A percentile compares a stretch with the other conserved stretches of the same genome.
These are phyloP conservation scores for Cubamyces lactineus DNA, from an alignment of 768 basidiomycete genomes.

Conservation along the genomic window DNA sequence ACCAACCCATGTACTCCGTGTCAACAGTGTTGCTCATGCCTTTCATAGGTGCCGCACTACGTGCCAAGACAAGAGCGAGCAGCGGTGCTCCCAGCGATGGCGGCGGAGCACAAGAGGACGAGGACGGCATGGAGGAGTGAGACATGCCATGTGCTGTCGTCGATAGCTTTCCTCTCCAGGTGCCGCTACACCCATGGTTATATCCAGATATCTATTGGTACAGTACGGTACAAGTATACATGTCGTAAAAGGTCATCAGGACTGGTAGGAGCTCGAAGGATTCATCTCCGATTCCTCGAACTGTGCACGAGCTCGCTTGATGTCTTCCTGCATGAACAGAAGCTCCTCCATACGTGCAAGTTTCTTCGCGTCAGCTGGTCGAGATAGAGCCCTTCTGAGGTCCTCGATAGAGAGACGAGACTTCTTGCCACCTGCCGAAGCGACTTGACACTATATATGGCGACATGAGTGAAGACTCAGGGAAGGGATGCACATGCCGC, in stretches of 20 bases:
- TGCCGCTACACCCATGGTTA: too few species aligned
- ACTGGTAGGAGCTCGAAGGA: constrained; percentile 48
- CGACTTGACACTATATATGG: constrained; percentile 64
- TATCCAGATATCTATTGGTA: neutral
- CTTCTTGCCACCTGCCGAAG: constrained; percentile 71
- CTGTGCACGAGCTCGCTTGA: constrained; percentile 83
- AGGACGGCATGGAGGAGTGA: constrained; percentile 71
- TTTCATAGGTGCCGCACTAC: constrained; percentile 32
- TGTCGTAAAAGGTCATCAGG: constrained; percentile 1
- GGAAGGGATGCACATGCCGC: constrained; percentile 12
- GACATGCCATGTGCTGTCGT: neutral
- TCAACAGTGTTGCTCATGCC: constrained; percentile 28
- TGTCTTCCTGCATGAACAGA: constrained; percentile 92
- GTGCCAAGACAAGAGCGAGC: constrained; percentile 24
- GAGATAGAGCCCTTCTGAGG: constrained; percentile 74
- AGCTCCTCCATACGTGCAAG: constrained; percentile 91
- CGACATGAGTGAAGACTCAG: neutral
- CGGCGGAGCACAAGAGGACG: constrained; percentile 41
- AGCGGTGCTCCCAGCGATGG: constrained; percentile 26
- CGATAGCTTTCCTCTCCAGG: too few species aligned
- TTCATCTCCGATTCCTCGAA: constrained; percentile 63
- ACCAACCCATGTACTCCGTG: constrained; percentile 6
- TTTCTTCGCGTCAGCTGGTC: constrained; percentile 90
- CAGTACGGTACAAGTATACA: constrained; percentile 14
- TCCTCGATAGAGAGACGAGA: constrained; percentile 85